Percentiles rank a stretch among this genome's conserved stretches.
Evolutionary conservation across 441 rosid genomes (phyloP).

Genomic region (Dalechampia spathulata): DNA sequence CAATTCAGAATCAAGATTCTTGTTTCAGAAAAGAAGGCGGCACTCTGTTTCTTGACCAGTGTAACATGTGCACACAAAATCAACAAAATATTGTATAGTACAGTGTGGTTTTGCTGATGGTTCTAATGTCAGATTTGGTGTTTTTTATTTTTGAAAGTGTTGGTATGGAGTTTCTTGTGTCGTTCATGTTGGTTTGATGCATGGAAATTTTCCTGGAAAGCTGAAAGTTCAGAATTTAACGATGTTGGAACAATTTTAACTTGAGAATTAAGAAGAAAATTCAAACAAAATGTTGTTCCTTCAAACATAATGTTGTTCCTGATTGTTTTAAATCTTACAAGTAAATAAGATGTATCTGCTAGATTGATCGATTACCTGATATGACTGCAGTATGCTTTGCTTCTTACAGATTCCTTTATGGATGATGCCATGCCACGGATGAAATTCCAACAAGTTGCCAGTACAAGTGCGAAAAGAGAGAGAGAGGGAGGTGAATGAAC

Average conservation of each 20-base stretch:
- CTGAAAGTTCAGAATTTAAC: too few relatives aligned
- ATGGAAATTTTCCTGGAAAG: too few relatives aligned
- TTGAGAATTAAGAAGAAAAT: too few relatives aligned
- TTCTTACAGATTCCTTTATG: not conserved
- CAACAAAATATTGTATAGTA: constrained; percentile 22
- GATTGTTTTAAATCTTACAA: too few relatives aligned
- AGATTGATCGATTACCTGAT: not conserved
- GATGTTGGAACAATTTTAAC: too few relatives aligned
- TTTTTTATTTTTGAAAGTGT: constrained; percentile 9
- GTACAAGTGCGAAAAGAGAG: not conserved
- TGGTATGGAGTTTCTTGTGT: constrained; percentile 10
- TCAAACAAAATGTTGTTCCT: too few relatives aligned
- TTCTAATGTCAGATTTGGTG: constrained; percentile 8
- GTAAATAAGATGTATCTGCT: too few relatives aligned
- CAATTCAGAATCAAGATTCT: constrained; percentile 53
- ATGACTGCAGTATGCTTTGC: not conserved
- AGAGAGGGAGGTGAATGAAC: not conserved
- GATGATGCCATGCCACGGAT: too few relatives aligned
- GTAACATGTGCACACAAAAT: constrained; percentile 11
- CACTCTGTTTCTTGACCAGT: constrained; percentile 65
- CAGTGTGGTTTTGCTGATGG: constrained; percentile 15
- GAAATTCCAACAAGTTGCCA: not conserved
- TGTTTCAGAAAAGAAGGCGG: constrained; percentile 69
- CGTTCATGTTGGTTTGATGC: too few relatives aligned
- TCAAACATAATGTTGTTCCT: too few relatives aligned